Evolutionary conservation across 2,329 filamentous ascomycete species (phyloP).

Genomic region (Amauroascus niger): DNA sequence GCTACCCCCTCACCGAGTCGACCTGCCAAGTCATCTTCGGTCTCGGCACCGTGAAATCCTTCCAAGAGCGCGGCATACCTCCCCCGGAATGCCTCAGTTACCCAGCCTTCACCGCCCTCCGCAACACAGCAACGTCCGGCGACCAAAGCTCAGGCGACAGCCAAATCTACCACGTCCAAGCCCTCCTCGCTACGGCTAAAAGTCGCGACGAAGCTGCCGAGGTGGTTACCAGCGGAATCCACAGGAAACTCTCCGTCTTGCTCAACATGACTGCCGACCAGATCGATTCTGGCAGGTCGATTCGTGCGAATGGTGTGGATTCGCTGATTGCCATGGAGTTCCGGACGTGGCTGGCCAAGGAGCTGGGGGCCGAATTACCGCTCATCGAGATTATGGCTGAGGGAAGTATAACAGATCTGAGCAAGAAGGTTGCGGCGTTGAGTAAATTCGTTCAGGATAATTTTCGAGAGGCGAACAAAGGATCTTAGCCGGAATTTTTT

Average conservation of each 20-base stretch:
- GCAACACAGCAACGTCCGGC: background rate
- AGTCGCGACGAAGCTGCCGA: conserved; percentile 16
- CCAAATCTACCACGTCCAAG: conserved; percentile 9
- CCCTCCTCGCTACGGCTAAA: conserved; percentile 15
- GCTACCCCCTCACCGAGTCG: conserved; percentile 13
- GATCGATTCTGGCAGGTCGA: conserved; percentile 7
- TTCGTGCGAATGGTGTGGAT: conserved; percentile 16
- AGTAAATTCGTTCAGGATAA: conserved; percentile 18
- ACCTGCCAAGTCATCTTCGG: conserved; percentile 18
- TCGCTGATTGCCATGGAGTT: conserved; percentile 19
- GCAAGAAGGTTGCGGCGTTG: conserved; percentile 17
- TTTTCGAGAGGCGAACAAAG: conserved; percentile 1
- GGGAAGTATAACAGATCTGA: conserved; percentile 5
- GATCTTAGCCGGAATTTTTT: background rate
- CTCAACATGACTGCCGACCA: conserved; percentile 22
- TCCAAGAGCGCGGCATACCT: conserved; percentile 16
- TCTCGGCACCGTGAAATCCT: conserved; percentile 17
- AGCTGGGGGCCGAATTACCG: conserved; percentile 15
- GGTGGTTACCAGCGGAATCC: conserved; percentile 17
- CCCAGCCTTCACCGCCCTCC: conserved; percentile 19
- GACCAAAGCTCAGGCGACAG: conserved; percentile 12
- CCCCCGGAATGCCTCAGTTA: conserved; percentile 21
- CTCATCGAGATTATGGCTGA: conserved; percentile 15
- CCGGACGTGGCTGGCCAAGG: conserved; percentile 16
- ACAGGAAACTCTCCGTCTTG: conserved; percentile 17